Evolutionary conservation across 352 stramenopile genomes (phyloP), one percentile per base, ranked within the genome.

Genomic region (Pythium guiyangense): DNA sequence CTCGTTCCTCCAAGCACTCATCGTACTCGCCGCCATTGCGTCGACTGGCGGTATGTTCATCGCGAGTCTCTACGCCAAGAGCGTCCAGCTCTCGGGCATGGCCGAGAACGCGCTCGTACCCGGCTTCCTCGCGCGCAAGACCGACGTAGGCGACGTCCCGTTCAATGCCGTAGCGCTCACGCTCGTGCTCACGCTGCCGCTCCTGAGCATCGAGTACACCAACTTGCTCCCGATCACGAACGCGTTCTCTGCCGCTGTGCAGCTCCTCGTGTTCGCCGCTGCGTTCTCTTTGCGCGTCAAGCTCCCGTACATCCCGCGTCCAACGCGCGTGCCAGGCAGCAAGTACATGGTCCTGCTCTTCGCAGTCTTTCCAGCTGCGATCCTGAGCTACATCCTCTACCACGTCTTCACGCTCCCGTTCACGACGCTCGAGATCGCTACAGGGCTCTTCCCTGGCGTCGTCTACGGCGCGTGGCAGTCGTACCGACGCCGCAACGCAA

Each of bases 201-300:
- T 90, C 11, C 29, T 86, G 31, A 67, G 55, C 37, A 20, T 87
- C 42, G 77, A 85, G 47, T 93, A 92, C 52, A 59, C 92, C 31
- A 69, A 74, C 44, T 71, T 96, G 46, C 53, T 97, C 4, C 71
- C 84, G 17, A 79, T 98, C 63, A 77, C 96, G n/a, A 98, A 98
- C 67, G 86, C 94, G 6, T 92, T 96, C 57, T 96, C 95, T 44
- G 77, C 81, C 15, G 69, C 85, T 20, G 69, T 86, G 11, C 68
- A 98, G 43, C 43, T 98, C 4, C 63, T 98, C 34, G 92, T 98
- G 56, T 96, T 98, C 61, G 71, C 67, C 9, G 81, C 94, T 0
- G 88, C 95, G 69, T 74, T 98, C 49, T 83, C 91, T 27, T 71
- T 98, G 9, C 84, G 95, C 4, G 55, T 82, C 6, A 78, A 70